A percentile compares a stretch with the other conserved stretches of the same genome.
Conservation (phyloP, 2,329 filamentous ascomycete species). For the Pseudocercospora fuligena region DNA sequence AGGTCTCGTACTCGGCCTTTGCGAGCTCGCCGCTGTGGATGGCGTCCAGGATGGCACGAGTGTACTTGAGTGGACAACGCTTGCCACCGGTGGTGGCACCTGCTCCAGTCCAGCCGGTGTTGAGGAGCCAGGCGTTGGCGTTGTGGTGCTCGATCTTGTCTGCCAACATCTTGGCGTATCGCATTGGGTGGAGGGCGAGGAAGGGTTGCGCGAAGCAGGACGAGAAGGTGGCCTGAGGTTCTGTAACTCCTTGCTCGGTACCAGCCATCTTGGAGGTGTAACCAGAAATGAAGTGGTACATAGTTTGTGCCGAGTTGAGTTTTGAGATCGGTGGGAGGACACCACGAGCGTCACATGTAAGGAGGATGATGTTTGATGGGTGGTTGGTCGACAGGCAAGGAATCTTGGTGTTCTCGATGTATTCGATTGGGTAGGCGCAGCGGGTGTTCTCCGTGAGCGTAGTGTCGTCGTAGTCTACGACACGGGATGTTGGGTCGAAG, state of each 20-base stretch:
- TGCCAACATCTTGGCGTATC: constrained; percentile 96
- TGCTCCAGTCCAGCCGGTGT: constrained; percentile 96
- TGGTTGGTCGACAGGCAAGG: constrained; percentile 86
- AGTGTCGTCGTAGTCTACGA: constrained; percentile 92
- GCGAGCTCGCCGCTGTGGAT: constrained; percentile 97
- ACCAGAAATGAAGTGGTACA: constrained; percentile 99
- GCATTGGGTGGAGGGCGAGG: constrained; percentile 98
- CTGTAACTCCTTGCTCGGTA: constrained; percentile 94
- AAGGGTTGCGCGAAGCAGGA: constrained; percentile 99
- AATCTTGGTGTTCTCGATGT: constrained; percentile 98
- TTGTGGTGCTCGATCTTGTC: constrained; percentile 97
- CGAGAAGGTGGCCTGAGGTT: constrained; percentile 98
- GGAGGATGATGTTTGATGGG: constrained; percentile 95
- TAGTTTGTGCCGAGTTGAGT: constrained; percentile 90
- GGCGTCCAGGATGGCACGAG: constrained; percentile 94
- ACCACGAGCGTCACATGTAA: constrained; percentile 97
- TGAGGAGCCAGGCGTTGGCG: constrained; percentile 96
- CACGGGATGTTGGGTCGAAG: constrained; percentile 86
- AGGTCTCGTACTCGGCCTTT: constrained; percentile 89
- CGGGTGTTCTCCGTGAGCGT: constrained; percentile 98
- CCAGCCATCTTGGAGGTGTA: constrained; percentile 99
- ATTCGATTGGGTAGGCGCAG: constrained; percentile 98
- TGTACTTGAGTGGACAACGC: constrained; percentile 98
- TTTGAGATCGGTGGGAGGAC: constrained; percentile 98
- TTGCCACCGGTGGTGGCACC: constrained; percentile 86